Percentiles rank a stretch among this genome's conserved stretches.
Conservation (phyloP, 805 yeast genomes). For the Candida incommunis region DNA sequence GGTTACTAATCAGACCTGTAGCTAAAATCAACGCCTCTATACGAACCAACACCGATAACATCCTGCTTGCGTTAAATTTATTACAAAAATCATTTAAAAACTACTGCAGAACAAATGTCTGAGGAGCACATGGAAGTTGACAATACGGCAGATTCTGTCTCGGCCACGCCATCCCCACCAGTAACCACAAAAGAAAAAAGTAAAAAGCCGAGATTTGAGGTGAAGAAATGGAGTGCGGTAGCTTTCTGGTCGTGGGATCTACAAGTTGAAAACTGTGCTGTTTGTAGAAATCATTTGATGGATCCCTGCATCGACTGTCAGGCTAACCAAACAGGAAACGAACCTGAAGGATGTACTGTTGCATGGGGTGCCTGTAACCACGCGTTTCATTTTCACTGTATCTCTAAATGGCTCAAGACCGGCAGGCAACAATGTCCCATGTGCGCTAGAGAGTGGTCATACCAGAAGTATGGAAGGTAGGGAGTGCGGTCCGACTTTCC, state of each 20-base stretch:
- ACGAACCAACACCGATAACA: no score
- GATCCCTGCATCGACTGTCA: constrained; percentile 95
- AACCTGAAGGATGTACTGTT: constrained; percentile 70
- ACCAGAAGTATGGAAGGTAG: constrained; percentile 49
- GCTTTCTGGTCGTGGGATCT: constrained; percentile 99
- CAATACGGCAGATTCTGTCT: neutral
- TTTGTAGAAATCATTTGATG: constrained; percentile 96
- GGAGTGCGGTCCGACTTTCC: no score
- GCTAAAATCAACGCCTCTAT: no score
- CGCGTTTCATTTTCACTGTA: constrained; percentile 97
- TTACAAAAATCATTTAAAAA: no score
- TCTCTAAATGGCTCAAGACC: constrained; percentile 86
- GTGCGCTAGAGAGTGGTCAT: constrained; percentile 83
- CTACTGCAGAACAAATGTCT: constrained; percentile 3
- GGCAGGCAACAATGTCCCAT: constrained; percentile 86
- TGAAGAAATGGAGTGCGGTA: constrained; percentile 96
- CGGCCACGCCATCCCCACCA: neutral
- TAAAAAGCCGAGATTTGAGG: constrained; percentile 47
- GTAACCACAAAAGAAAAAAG: neutral
- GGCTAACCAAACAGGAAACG: constrained; percentile 52
- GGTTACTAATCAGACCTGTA: no score
- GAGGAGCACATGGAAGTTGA: neutral
- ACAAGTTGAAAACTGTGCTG: constrained; percentile 91
- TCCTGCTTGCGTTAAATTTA: no score
- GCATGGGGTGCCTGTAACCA: constrained; percentile 98